These are phyloP conservation scores for Climacium dendroides DNA, from an alignment of 225 moss, liverwort and hornwort genomes.

Conservation along the genomic window DNA sequence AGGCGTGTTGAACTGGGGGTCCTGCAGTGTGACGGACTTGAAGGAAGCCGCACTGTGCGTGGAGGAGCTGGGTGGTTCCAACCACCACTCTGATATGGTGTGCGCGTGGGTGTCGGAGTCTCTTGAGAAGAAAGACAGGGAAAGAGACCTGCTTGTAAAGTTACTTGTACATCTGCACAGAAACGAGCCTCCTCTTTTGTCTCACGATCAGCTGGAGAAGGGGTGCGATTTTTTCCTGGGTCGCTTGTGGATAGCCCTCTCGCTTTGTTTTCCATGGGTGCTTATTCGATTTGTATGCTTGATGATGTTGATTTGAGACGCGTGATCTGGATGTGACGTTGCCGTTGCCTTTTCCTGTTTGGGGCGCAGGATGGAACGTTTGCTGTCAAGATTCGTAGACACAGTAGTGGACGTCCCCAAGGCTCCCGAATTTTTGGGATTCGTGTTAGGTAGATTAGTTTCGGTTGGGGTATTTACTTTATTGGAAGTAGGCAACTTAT, in stretches of 20 bases:
- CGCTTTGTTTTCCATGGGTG: not conserved
- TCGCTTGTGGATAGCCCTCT: not conserved
- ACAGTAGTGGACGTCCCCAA: slow-evolving; percentile 74
- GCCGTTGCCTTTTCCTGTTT: not conserved
- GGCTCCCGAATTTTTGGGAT: slow-evolving; percentile 72
- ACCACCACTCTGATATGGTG: slow-evolving; percentile 60
- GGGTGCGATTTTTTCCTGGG: slow-evolving; percentile 30
- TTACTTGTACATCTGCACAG: slow-evolving; percentile 50
- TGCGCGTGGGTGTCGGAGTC: slow-evolving; percentile 63
- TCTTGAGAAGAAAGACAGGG: slow-evolving; percentile 65
- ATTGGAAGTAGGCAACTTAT: slow-evolving; percentile 49
- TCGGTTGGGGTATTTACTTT: slow-evolving; percentile 40
- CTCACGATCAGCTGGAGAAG: slow-evolving; percentile 53
- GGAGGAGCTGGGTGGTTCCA: slow-evolving; percentile 61
- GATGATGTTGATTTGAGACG: not conserved
- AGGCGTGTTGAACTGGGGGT: not conserved
- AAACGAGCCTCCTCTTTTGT: slow-evolving; percentile 39
- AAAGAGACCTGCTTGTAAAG: slow-evolving; percentile 53
- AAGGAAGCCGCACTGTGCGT: slow-evolving; percentile 68
- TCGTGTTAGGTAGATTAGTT: slow-evolving; percentile 50
- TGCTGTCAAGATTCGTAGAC: slow-evolving; percentile 58
- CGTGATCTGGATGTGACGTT: not conserved
- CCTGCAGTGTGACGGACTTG: slow-evolving; percentile 45
- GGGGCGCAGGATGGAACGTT: slow-evolving; percentile 52
- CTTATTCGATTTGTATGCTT: not conserved